These are phyloP conservation scores for Neurospora tetraspora DNA, from an alignment of 495 filamentous ascomycete species.

Conservation along the genomic window DNA sequence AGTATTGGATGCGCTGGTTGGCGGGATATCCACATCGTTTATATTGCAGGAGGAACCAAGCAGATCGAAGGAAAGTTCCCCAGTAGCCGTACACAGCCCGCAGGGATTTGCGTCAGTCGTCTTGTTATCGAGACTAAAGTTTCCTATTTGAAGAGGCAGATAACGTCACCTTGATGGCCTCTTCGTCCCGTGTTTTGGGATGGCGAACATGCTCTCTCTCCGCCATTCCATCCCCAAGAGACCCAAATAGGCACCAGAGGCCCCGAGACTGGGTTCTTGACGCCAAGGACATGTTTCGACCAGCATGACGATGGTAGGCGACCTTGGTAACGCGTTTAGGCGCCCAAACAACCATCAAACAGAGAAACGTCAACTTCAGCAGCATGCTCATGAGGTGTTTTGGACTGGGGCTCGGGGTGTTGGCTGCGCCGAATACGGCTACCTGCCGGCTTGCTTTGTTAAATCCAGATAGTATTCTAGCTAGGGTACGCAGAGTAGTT, in stretches of 20 bases:
- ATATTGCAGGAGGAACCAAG: conserved; percentile 5
- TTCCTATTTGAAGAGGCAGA: not conserved
- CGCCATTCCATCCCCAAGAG: not conserved
- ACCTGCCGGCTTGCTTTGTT: not conserved
- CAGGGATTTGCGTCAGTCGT: not conserved
- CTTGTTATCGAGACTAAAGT: not conserved
- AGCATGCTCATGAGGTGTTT: not conserved
- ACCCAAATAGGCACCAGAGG: not conserved
- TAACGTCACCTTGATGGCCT: not conserved
- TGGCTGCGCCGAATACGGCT: not conserved
- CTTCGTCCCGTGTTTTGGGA: not conserved
- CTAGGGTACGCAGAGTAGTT: not conserved
- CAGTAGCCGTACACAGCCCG: not conserved
- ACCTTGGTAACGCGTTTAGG: conserved; percentile 14
- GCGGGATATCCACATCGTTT: conserved; percentile 12
- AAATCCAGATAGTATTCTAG: not conserved
- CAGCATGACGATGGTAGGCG: conserved; percentile 22
- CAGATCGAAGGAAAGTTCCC: not conserved
- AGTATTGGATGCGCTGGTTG: conserved; percentile 10
- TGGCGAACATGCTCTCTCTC: not conserved
- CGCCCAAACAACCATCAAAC: conserved; percentile 42
- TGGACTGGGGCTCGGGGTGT: not conserved
- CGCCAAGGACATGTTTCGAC: conserved; percentile 22
- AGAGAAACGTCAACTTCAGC: conserved; percentile 10
- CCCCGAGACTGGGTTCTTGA: conserved; percentile 11